Evolutionary conservation across 1,284 basidiomycete genomes (phyloP), one percentile per base, ranked within the genome.

Genomic region (Fistulinella staudtii): DNA sequence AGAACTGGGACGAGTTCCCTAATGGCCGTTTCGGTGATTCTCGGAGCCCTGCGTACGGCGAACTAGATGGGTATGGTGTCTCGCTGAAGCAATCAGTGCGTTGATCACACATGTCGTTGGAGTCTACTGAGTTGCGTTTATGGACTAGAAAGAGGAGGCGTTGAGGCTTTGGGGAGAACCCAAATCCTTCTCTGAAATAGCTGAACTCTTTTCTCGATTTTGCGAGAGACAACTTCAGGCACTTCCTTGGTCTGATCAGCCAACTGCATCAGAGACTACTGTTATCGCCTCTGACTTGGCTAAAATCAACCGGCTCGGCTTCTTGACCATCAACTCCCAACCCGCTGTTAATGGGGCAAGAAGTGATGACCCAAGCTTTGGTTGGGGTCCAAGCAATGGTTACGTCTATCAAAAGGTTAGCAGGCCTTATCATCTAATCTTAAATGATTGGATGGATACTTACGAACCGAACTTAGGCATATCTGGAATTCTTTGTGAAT

Each of bases 1-100:
- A 92, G 64, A 89, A 93, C 60, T 99, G 95, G 95, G 95, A 99
- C 67, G 96, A 99, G 68, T 99, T 95, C 67, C 95, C 95, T 36
- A 99, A 99, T 66, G 96, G 95, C 53, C 89, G 95, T 52, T 99
- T 96, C 62, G 96, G 95, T 57, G 95, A 99, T 68, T 87, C 94
- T 11, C 81, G 95, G 49, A 91, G 87, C 75, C 95, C 95, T 18
- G 96, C 96, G 3, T 99, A 96, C 57, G 95, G 95, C 60, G 96
- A 99, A 68, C 74, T 98, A 46, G 95, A 99, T 60, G 94, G 93
- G 4, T 98, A 95, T 65, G 91, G 91, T 44, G 80, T 93, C 39
- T 86, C 77, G 66, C 80, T 92, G 61, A 87, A 91, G 63, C 85
- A 93, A 64, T 76, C 83, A 48, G 85, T 89, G 58, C 47, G 83